A percentile compares a stretch with the other conserved stretches of the same genome.
phyloP scores from a whole-genome alignment of 2,329 filamentous ascomycete species.

The Diaporthe longicolla region DNA sequence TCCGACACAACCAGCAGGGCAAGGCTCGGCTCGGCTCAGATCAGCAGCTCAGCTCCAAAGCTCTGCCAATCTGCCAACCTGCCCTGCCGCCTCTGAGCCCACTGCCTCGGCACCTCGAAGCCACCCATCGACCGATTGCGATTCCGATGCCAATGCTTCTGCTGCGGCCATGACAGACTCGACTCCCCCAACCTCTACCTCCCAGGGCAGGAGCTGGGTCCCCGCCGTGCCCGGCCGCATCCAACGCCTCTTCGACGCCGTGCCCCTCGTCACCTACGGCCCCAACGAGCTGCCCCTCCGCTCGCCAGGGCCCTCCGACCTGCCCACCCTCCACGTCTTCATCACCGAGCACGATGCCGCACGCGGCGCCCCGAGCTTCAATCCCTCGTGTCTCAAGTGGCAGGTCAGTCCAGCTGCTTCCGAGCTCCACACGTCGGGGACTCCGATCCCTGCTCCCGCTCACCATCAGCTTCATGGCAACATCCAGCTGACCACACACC shows the following conservation, averaged over 20 bases:
- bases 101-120: neutral
- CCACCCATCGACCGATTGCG: neutral
- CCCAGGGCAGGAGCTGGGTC: constrained; percentile 57
- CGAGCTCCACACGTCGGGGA: constrained; percentile 8
- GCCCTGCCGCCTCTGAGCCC: neutral
- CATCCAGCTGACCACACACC: constrained; percentile 10
- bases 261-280: constrained; percentile 83
- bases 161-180: constrained; percentile 38
- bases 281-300: constrained; percentile 81
- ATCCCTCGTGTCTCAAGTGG: constrained; percentile 95
- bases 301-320: constrained; percentile 58
- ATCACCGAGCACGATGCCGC: constrained; percentile 73
- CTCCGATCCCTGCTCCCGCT: neutral
- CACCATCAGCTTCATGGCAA: neutral
- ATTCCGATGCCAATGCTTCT: constrained; percentile 17
- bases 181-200: constrained; percentile 9
- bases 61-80: neutral
- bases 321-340: constrained; percentile 82
- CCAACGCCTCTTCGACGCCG: constrained; percentile 85
- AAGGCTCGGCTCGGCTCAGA: constrained; percentile 1
- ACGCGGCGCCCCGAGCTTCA: constrained; percentile 80
- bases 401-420: constrained; percentile 73
- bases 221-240: constrained; percentile 77
- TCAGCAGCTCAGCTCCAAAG: neutral
- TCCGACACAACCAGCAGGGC: constrained; percentile 6